phyloP scores from a whole-genome alignment of 148 eudicot species.

The Nepenthes mirabilis region DNA sequence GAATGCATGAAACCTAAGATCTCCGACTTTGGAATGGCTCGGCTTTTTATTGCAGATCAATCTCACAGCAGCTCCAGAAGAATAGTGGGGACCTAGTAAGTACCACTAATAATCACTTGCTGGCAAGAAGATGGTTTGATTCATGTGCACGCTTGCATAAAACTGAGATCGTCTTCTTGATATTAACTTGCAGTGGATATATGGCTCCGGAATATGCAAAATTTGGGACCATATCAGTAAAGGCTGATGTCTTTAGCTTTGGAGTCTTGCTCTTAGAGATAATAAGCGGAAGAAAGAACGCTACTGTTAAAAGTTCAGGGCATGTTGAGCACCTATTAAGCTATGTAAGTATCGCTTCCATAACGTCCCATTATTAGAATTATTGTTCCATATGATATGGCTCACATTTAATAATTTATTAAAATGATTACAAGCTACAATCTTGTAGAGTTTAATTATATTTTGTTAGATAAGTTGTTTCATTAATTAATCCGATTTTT shows the following conservation, averaged over 20 bases:
- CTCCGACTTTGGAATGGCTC: slow-evolving; percentile 29
- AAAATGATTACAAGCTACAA: no score
- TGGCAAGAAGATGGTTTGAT: no score
- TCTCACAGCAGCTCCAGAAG: slow-evolving; percentile 9
- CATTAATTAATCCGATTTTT: no score
- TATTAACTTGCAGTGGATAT: slow-evolving; percentile 28
- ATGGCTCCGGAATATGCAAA: slow-evolving; percentile 50
- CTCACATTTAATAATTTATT: no score
- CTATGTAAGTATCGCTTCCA: slow-evolving; percentile 17
- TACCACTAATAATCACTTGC: background rate
- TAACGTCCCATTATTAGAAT: no score
- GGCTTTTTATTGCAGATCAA: slow-evolving; percentile 16
- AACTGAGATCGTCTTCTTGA: background rate
- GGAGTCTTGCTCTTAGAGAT: slow-evolving; percentile 44
- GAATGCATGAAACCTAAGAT: slow-evolving; percentile 22
- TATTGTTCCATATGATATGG: no score
- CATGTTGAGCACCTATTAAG: slow-evolving; percentile 18
- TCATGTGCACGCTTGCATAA: no score
- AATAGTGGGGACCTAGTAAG: slow-evolving; percentile 33
- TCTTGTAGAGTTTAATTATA: no score
- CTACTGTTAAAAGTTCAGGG: background rate
- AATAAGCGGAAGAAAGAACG: slow-evolving; percentile 19
- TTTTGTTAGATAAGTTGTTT: no score
- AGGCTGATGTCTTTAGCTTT: slow-evolving; percentile 47
- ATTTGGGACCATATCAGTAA: slow-evolving; percentile 25